Conservation (phyloP, 176 grass and related monocot genomes). For the Tuctoria greenei region DNA sequence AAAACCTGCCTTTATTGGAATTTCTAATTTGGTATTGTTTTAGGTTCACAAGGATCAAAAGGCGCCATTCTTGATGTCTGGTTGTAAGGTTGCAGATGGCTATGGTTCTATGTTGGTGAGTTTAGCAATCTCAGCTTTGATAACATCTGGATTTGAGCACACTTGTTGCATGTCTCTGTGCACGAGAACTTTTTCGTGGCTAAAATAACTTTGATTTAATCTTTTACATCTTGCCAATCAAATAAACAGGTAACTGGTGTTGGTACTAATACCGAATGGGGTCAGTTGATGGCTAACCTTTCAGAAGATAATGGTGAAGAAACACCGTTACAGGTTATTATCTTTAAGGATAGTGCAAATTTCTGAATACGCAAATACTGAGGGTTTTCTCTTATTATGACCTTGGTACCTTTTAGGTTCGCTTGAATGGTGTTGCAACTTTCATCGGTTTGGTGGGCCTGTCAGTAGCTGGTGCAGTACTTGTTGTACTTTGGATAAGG, state of each 20-base stretch:
- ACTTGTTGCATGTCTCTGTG: neutral
- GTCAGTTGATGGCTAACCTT: conserved; percentile 95
- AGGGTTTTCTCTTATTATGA: conserved; percentile 16
- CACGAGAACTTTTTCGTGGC: neutral
- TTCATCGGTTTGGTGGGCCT: conserved; percentile 94
- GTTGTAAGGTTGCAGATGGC: conserved; percentile 96
- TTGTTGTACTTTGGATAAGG: conserved; percentile 80
- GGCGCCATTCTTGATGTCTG: conserved; percentile 91
- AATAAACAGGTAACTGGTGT: conserved; percentile 89
- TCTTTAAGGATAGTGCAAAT: conserved; percentile 33
- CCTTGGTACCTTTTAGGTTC: conserved; percentile 57
- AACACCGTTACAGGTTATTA: conserved; percentile 93
- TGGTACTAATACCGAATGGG: conserved; percentile 95
- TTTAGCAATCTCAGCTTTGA: conserved; percentile 18
- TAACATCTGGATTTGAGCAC: conserved; percentile 25
- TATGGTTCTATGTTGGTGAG: conserved; percentile 97
- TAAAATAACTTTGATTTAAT: conserved; percentile 37
- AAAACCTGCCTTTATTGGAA: neutral
- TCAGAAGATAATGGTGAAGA: conserved; percentile 98
- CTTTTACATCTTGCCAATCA: conserved; percentile 33
- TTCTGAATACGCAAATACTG: conserved; percentile 29
- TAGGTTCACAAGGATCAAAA: conserved; percentile 91
- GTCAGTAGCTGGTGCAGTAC: conserved; percentile 79
- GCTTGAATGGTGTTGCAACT: conserved; percentile 94
- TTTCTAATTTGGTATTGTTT: conserved; percentile 25